phyloP scores from a whole-genome alignment of 2,329 filamentous ascomycete genomes.

The Nothophoma quercina region DNA sequence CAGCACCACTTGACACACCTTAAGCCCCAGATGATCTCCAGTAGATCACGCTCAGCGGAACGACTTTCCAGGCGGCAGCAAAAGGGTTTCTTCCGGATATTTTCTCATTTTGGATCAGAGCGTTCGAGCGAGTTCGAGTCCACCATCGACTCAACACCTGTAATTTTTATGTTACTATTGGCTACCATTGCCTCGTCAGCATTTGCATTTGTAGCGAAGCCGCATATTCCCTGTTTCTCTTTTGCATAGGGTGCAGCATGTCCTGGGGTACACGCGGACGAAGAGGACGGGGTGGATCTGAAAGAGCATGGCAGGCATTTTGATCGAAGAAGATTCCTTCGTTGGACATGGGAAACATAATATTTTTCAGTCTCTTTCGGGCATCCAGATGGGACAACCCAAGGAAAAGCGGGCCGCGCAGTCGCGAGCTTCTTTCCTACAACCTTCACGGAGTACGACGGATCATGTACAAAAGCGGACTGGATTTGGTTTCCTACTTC shows the following conservation, averaged over 20 bases:
- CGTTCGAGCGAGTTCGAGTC: slow-evolving; percentile 37
- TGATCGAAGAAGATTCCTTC: slow-evolving; percentile 10
- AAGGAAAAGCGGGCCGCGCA: slow-evolving; percentile 25
- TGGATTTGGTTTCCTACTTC: slow-evolving; percentile 19
- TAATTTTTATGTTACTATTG: slow-evolving; percentile 43
- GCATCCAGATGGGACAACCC: slow-evolving; percentile 13
- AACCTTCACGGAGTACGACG: slow-evolving; percentile 22
- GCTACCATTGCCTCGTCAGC: slow-evolving; percentile 25
- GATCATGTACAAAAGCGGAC: slow-evolving; percentile 45
- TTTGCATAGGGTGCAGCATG: slow-evolving; percentile 35
- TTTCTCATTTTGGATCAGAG: slow-evolving; percentile 40
- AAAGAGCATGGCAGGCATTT: slow-evolving; percentile 12
- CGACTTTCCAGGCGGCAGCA: slow-evolving; percentile 28
- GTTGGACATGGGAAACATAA: slow-evolving; percentile 27
- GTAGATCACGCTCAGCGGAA: slow-evolving; percentile 24
- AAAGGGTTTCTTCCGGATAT: slow-evolving; percentile 40
- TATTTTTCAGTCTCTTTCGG: slow-evolving; percentile 20
- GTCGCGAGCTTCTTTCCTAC: slow-evolving; percentile 23
- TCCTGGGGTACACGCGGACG: slow-evolving; percentile 21
- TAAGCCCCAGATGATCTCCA: slow-evolving; percentile 6
- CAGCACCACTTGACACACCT: slow-evolving; percentile 4
- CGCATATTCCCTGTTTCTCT: slow-evolving; percentile 36
- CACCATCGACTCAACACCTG: slow-evolving; percentile 32
- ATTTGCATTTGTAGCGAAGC: slow-evolving; percentile 47
- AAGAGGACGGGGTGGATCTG: slow-evolving; percentile 16